Conservation (phyloP, 176 grass and related monocot species). For the Oryza rufipogon region DNA sequence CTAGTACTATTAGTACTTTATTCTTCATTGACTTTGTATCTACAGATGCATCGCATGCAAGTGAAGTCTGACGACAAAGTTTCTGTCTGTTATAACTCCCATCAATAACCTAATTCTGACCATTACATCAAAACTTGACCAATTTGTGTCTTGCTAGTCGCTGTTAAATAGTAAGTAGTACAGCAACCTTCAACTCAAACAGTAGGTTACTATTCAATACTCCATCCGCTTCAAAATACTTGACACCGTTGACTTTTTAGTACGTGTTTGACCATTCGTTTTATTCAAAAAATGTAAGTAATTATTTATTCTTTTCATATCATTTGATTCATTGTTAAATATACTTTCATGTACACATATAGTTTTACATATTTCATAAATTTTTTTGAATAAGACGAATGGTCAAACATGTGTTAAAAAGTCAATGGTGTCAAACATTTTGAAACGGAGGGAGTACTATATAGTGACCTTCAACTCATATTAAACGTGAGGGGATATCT, state of each 20-base stretch:
- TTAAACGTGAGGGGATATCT: background rate
- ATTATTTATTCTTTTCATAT: too few species aligned
- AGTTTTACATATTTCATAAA: too few species aligned
- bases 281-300: too few species aligned
- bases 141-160: background rate
- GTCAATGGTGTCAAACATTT: too few species aligned
- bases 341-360: too few species aligned
- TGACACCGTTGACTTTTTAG: too few species aligned
- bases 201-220: background rate
- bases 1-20: background rate
- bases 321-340: too few species aligned
- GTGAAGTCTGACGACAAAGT: background rate
- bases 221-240: too few species aligned
- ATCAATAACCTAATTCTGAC: background rate
- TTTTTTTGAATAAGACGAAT: too few species aligned
- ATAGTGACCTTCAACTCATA: background rate
- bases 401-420: too few species aligned
- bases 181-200: background rate
- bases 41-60: background rate
- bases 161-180: background rate
- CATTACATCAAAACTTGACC: background rate
- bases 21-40: conserved; percentile 15
- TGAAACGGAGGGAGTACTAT: too few species aligned
- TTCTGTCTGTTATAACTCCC: background rate
- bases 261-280: too few species aligned